Conservation (phyloP, 345 rosid genomes). For the Lepidium sativum region DNA sequence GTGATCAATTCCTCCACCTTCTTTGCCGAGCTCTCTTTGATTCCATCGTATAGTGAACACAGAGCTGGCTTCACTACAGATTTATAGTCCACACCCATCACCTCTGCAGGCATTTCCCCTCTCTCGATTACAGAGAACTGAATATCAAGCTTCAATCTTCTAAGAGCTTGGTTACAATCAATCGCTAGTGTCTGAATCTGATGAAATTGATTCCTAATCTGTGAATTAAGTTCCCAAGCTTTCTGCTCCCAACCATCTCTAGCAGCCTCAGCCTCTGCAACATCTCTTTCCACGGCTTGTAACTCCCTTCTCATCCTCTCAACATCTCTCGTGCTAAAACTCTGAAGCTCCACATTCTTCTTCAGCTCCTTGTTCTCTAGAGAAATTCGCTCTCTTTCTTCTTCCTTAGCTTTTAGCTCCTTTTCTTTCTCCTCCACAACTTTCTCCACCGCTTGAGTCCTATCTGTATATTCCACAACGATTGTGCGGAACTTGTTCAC, state of each 20-base stretch:
- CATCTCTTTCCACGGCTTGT: slow-evolving; percentile 77
- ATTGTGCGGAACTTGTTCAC: slow-evolving; percentile 55
- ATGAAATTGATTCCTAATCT: slow-evolving; percentile 42
- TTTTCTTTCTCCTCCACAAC: slow-evolving; percentile 51
- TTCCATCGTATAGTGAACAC: slow-evolving; percentile 34
- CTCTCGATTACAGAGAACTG: slow-evolving; percentile 48
- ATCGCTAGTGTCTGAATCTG: slow-evolving; percentile 56
- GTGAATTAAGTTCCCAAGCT: slow-evolving; percentile 65
- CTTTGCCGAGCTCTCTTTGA: slow-evolving; percentile 43
- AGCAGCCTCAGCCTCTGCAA: slow-evolving; percentile 46
- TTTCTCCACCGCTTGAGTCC: slow-evolving; percentile 37
- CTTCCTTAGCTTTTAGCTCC: slow-evolving; percentile 46
- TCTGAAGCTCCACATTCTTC: slow-evolving; percentile 65
- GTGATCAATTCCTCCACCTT: slow-evolving; percentile 47
- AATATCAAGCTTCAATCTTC: slow-evolving; percentile 61
- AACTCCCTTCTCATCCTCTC: slow-evolving; percentile 97
- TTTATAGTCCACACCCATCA: slow-evolving; percentile 79
- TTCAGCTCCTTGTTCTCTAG: slow-evolving; percentile 70
- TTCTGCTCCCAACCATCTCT: slow-evolving; percentile 73
- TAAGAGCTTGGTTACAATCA: slow-evolving; percentile 68
- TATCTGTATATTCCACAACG: slow-evolving; percentile 35
- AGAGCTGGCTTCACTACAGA: slow-evolving; percentile 54
- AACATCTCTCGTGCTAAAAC: slow-evolving; percentile 58
- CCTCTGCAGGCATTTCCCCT: slow-evolving; percentile 54
- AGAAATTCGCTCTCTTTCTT: slow-evolving; percentile 44